Percentiles rank a stretch among this genome's conserved stretches.
Conservation (phyloP, 306 rosid species). For the Ormosia semicastrata region DNA sequence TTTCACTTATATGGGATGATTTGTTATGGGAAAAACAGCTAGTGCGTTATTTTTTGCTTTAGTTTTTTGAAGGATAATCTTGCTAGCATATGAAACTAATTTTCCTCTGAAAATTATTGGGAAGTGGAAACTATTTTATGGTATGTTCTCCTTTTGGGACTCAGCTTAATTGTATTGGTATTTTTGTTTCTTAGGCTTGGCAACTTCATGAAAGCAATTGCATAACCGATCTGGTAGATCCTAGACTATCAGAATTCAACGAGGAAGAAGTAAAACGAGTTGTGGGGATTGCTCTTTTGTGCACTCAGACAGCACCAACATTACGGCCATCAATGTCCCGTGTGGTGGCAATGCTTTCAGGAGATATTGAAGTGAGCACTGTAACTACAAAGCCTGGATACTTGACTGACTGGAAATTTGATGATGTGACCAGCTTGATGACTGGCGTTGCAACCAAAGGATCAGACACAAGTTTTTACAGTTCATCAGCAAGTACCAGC, state of each 20-base stretch:
- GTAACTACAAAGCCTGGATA: conserved; percentile 64
- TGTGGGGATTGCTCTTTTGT: conserved; percentile 51
- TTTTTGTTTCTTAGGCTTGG: conserved; percentile 56
- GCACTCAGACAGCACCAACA: conserved; percentile 65
- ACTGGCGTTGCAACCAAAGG: conserved; percentile 28
- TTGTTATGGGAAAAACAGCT: neutral
- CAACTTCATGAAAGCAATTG: conserved; percentile 50
- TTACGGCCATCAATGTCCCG: conserved; percentile 70
- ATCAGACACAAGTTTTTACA: conserved; percentile 24
- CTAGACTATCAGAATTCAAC: conserved; percentile 34
- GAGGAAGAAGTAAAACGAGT: conserved; percentile 51
- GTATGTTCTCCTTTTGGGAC: neutral
- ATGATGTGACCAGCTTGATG: conserved; percentile 35
- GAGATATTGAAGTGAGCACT: conserved; percentile 56
- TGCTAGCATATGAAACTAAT: neutral
- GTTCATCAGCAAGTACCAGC: conserved; percentile 37
- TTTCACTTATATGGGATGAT: neutral
- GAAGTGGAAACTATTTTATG: neutral
- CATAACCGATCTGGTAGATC: conserved; percentile 48
- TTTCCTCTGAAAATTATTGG: neutral
- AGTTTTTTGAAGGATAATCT: neutral
- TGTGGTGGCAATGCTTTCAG: conserved; percentile 73
- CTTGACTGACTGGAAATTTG: conserved; percentile 65
- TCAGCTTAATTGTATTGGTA: neutral
- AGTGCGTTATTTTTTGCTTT: neutral